A percentile compares a stretch with the other conserved stretches of the same genome.
These are phyloP conservation scores for Phytophthora pini DNA, from an alignment of 352 stramenopile species.

Conservation along the genomic window DNA sequence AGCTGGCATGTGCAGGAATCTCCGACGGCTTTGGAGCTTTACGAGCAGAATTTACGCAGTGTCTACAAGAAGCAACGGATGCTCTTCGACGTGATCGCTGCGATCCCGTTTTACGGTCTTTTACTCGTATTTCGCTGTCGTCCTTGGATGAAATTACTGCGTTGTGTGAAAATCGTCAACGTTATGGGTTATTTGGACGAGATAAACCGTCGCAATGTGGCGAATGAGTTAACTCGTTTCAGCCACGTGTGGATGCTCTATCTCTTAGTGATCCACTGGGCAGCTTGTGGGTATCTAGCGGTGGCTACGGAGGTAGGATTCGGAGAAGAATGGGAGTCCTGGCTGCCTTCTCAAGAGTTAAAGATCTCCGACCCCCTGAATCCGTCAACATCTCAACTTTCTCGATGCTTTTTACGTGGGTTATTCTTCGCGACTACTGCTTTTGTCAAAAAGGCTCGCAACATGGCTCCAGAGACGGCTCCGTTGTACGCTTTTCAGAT, in stretches of 20 bases:
- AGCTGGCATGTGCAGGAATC: conserved; percentile 48
- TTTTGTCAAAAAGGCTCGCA: conserved; percentile 55
- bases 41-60: conserved; percentile 47
- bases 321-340: conserved; percentile 52
- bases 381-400: conserved; percentile 26
- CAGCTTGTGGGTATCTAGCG: conserved; percentile 55
- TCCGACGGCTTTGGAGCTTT: conserved; percentile 50
- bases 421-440: conserved; percentile 55
- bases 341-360: conserved; percentile 49
- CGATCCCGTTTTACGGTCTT: conserved; percentile 48
- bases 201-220: conserved; percentile 58
- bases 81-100: conserved; percentile 45
- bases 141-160: conserved; percentile 43
- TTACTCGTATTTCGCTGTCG: conserved; percentile 34
- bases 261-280: conserved; percentile 63
- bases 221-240: conserved; percentile 56
- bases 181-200: conserved; percentile 57
- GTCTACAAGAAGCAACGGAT: conserved; percentile 57
- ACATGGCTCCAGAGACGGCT: conserved; percentile 25
- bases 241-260: conserved; percentile 59
- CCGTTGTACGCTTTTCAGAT: conserved; percentile 52
- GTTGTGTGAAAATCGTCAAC: conserved; percentile 59
- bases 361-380: conserved; percentile 34
- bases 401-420: conserved; percentile 45
- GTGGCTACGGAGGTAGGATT: conserved; percentile 50